Conservation (phyloP, 192 early-diverging fungal genomes). For the Rhizophagus sp. region DNA sequence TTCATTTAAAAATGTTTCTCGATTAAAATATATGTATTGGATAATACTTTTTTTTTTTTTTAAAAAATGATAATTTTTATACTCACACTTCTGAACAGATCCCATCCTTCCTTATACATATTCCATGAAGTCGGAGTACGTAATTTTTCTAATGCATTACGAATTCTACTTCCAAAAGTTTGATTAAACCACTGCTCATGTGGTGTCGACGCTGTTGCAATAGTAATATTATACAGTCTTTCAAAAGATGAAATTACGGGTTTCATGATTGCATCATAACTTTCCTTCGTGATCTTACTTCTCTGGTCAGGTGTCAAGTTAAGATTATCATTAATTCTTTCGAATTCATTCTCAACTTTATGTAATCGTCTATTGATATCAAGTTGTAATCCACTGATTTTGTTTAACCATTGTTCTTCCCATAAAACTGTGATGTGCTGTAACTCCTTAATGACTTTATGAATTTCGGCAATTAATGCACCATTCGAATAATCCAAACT, state of each 20-base stretch:
- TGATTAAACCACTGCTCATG: constrained; percentile 73
- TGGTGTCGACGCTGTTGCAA: constrained; percentile 39
- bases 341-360: constrained; percentile 57
- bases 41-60: not conserved
- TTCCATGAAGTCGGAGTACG: constrained; percentile 44
- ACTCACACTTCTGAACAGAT: constrained; percentile 59
- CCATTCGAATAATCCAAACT: constrained; percentile 41
- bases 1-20: not conserved
- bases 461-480: constrained; percentile 53
- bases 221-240: constrained; percentile 50
- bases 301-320: constrained; percentile 42
- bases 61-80: not conserved
- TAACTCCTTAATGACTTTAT: constrained; percentile 60
- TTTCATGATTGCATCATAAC: constrained; percentile 56
- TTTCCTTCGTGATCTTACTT: constrained; percentile 48
- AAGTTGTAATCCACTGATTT: constrained; percentile 55
- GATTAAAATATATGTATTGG: not conserved
- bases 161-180: constrained; percentile 57
- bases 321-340: constrained; percentile 48
- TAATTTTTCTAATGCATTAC: constrained; percentile 50
- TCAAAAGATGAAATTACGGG: constrained; percentile 61
- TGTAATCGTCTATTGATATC: constrained; percentile 58
- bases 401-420: constrained; percentile 81
- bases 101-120: constrained; percentile 54
- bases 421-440: constrained; percentile 75